phyloP scores from a whole-genome alignment of 1,284 basidiomycete species.

The Albatrellus sp. region DNA sequence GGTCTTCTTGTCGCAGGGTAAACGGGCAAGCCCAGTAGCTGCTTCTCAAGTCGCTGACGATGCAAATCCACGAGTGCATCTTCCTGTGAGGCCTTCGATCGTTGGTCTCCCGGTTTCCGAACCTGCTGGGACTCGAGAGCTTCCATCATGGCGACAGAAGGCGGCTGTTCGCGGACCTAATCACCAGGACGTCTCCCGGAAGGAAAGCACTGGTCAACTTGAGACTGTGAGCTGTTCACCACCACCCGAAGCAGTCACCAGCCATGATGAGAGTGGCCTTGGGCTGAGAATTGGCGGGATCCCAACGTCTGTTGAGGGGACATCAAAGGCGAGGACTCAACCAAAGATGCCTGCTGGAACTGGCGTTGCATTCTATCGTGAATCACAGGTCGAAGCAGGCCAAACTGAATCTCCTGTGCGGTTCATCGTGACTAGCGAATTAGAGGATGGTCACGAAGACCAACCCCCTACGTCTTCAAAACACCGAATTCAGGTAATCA shows the following conservation, averaged over 20 bases:
- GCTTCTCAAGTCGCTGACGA: conserved; percentile 1
- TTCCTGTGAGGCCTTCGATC: conserved; percentile 24
- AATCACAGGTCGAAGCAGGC: conserved; percentile 35
- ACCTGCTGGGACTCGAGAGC: conserved; percentile 34
- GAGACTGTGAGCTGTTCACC: conserved; percentile 49
- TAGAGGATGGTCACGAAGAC: conserved; percentile 30
- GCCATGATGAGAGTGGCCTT: conserved; percentile 6
- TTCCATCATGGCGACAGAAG: conserved; percentile 43
- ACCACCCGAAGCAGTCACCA: conserved; percentile 30
- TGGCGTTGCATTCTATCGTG: conserved; percentile 59
- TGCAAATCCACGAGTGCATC: conserved; percentile 28
- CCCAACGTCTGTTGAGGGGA: conserved; percentile 7
- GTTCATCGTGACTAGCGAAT: conserved; percentile 68
- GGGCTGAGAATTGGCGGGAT: conserved; percentile 17
- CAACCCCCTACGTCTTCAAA: background rate
- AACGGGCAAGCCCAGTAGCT: background rate
- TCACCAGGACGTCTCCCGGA: conserved; percentile 1
- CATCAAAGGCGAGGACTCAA: conserved; percentile 22
- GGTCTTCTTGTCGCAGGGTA: conserved; percentile 38
- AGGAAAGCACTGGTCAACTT: conserved; percentile 15
- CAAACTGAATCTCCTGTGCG: conserved; percentile 37
- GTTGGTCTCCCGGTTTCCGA: conserved; percentile 30
- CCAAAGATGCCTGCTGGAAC: conserved; percentile 57
- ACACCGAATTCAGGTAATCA: background rate
- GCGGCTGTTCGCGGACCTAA: conserved; percentile 9